Conservation (phyloP, 2,329 filamentous ascomycete species). For the Xylariaceae sp. region DNA sequence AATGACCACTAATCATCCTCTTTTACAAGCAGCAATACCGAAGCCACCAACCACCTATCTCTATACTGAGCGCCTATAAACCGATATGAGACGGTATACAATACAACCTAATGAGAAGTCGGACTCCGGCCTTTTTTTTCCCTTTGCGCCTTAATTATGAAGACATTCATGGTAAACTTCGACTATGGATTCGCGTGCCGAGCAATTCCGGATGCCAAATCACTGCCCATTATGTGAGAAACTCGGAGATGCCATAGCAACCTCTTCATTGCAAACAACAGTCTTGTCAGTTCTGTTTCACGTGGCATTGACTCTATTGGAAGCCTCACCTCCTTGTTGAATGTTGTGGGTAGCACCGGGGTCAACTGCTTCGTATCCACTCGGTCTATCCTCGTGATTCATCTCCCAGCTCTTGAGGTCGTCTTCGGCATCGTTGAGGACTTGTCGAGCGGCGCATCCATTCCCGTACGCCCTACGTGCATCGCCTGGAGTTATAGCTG, state of each 20-base stretch:
- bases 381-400: conserved; percentile 2
- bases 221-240: not conserved
- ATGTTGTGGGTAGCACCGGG: conserved; percentile 1
- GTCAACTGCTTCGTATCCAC: conserved; percentile 6
- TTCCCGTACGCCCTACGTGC: conserved; percentile 63
- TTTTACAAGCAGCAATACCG: not conserved
- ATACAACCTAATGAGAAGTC: not conserved
- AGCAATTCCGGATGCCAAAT: not conserved
- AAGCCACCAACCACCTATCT: not conserved
- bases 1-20: not conserved
- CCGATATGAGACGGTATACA: conserved; percentile 8
- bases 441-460: conserved; percentile 66
- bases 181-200: not conserved
- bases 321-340: conserved; percentile 18
- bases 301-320: conserved; percentile 10
- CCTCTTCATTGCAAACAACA: conserved; percentile 12
- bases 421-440: conserved; percentile 88
- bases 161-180: not conserved
- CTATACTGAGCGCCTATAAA: not conserved
- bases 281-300: conserved; percentile 15
- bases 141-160: not conserved
- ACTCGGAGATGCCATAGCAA: conserved; percentile 13
- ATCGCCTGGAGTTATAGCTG: conserved; percentile 84
- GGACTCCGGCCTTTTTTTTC: not conserved
- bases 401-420: conserved; percentile 72